Evolutionary conservation across 257 asterid species (phyloP).

Genomic region (Sherardia arvensis): DNA sequence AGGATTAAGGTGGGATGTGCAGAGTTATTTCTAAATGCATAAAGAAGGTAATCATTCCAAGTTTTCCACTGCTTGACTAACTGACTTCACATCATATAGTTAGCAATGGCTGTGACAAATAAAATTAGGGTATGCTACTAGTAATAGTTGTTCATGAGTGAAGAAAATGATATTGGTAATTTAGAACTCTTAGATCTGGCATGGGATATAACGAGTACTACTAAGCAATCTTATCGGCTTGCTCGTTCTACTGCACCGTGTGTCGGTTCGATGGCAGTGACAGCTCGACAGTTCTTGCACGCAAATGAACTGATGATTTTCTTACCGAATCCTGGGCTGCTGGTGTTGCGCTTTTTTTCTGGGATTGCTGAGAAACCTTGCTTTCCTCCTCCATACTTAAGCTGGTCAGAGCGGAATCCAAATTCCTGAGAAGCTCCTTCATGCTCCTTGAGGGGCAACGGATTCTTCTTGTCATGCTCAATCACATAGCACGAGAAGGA

Average conservation of each 20-base stretch:
- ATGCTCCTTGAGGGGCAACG: not conserved
- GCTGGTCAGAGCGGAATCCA: conserved; percentile 24
- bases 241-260: conserved; percentile 16
- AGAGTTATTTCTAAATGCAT: not conserved
- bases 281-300: conserved; percentile 32
- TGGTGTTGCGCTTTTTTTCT: conserved; percentile 13
- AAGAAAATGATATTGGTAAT: not conserved
- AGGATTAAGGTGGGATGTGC: not conserved
- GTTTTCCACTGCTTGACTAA: not conserved
- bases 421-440: conserved; percentile 23
- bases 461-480: conserved; percentile 25
- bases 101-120: not conserved
- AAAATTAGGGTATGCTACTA: not conserved
- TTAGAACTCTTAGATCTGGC: not conserved
- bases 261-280: conserved; percentile 19
- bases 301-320: conserved; percentile 34
- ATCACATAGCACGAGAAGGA: conserved; percentile 45
- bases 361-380: conserved; percentile 10
- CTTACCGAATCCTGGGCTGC: conserved; percentile 24
- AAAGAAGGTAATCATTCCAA: not conserved
- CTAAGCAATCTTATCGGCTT: conserved; percentile 12
- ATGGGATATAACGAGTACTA: conserved; percentile 6
- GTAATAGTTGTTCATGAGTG: not conserved
- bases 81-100: not conserved
- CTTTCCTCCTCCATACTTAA: conserved; percentile 15